Base-by-base conservation (phyloP, 768 basidiomycete species). In the Cyclocybe cylindracea region DNA sequence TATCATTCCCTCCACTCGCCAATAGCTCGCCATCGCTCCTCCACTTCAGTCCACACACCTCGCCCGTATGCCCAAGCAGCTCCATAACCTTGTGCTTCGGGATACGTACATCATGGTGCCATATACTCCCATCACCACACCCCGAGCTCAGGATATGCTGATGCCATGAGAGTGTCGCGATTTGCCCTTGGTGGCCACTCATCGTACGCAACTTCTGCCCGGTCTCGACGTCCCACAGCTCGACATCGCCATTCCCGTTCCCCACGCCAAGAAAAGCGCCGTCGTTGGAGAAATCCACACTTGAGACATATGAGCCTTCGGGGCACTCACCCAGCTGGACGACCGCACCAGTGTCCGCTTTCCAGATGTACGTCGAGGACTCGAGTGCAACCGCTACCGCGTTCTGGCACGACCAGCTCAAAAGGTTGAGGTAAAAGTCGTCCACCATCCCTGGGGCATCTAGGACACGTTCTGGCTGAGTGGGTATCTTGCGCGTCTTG, bases 1-100 rank as follows among this genome's bases (percentile, higher is more conserved):
- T 98, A 68, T 98, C 97, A 64, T 98, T 97, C 0, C 94, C 96
- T 2, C 96, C 96, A 58, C 91, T 94, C 0, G 96, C 96, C 18
- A 99, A 78, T 14, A 96, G 74, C 67, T 94, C 88, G 0, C 94
- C 93, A 58, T 95, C 95, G 2, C 76, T 65, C 41, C 94, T 77
- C 94, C 94, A 98, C 51, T 85, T 86, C 46, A 98, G 64, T 2
- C 95, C 94, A 65, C 95, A 98, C 10, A 97, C 91, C 66, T 98
- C 96, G 0, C 91, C 94, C 0, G 83, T 85, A 61, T 99, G 96
- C 0, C 95, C 95, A 2, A 87, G 71, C 16, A 99, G 74, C 57
- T 97, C 92, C 71, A 89, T 89, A 16, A 95, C 91, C 64, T 94
- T 89, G 69, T 99, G 94, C 29, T 84, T 74, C 5, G 86, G 83